These are phyloP conservation scores for Aspergillus niger DNA, from an alignment of 2,329 filamentous ascomycete species.

Conservation along the genomic window DNA sequence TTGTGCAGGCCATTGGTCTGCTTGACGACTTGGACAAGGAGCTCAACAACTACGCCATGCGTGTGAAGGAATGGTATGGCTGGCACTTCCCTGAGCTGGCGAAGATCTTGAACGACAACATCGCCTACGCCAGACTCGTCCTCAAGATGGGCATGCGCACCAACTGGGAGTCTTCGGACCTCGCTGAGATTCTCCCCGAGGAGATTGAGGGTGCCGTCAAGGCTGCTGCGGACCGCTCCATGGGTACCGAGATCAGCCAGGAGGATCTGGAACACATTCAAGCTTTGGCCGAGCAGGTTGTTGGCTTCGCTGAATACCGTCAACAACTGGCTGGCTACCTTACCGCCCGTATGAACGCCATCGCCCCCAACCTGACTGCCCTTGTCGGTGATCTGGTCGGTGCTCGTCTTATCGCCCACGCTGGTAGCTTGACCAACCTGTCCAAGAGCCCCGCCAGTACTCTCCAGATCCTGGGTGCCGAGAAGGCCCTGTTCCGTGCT, in stretches of 20 bases:
- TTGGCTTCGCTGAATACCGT: conserved; percentile 88
- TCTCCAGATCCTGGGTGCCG: conserved; percentile 95
- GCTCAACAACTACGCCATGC: conserved; percentile 97
- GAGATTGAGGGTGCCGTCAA: conserved; percentile 92
- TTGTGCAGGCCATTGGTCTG: conserved; percentile 92
- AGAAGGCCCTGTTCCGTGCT: conserved; percentile 97
- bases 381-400: conserved; percentile 93
- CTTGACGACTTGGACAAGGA: conserved; percentile 98
- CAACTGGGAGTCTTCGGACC: conserved; percentile 73
- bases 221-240: conserved; percentile 91
- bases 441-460: conserved; percentile 95
- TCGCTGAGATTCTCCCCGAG: conserved; percentile 89
- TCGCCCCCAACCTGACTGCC: conserved; percentile 92
- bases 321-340: conserved; percentile 86
- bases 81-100: conserved; percentile 99
- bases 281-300: conserved; percentile 87
- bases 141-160: conserved; percentile 85
- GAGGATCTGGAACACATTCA: conserved; percentile 93
- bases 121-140: conserved; percentile 88
- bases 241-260: conserved; percentile 95
- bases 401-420: conserved; percentile 90
- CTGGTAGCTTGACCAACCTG: conserved; percentile 89
- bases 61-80: conserved; percentile 99
- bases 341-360: conserved; percentile 90
- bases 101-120: conserved; percentile 95